A percentile compares a stretch with the other conserved stretches of the same genome.
These are phyloP conservation scores for Chiua virens DNA, from an alignment of 768 basidiomycete genomes.

Conservation along the genomic window DNA sequence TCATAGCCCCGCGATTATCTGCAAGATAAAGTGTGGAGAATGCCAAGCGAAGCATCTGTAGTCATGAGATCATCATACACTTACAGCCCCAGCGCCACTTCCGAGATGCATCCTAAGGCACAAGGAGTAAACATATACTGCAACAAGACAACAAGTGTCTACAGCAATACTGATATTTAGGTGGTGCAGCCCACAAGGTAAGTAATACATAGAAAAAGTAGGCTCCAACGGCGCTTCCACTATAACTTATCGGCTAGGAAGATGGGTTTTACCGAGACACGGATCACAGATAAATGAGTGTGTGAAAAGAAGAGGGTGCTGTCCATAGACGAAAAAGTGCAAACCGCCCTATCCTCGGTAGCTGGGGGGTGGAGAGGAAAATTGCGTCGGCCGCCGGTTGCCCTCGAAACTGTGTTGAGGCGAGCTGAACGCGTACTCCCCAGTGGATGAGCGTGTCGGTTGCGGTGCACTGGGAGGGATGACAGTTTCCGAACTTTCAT, in stretches of 20 bases:
- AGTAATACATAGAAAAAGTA: slow-evolving; percentile 18
- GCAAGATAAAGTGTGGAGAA: background rate
- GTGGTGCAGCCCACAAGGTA: slow-evolving; percentile 6
- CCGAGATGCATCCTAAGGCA: no score
- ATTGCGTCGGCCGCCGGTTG: background rate
- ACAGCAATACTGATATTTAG: slow-evolving; percentile 1
- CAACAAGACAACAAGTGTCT: no score
- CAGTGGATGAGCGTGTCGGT: slow-evolving; percentile 7
- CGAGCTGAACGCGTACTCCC: slow-evolving; percentile 25
- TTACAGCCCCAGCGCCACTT: background rate
- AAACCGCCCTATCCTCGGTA: slow-evolving; percentile 10
- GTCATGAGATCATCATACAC: slow-evolving; percentile 5
- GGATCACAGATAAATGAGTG: slow-evolving; percentile 3
- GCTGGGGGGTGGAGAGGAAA: slow-evolving; percentile 22
- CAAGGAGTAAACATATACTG: no score
- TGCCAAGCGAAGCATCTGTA: no score
- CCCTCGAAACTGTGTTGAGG: slow-evolving; percentile 26
- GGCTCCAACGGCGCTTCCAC: slow-evolving; percentile 4
- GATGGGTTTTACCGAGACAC: slow-evolving; percentile 1
- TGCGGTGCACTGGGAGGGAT: slow-evolving; percentile 11
- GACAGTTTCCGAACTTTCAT: slow-evolving; percentile 18
- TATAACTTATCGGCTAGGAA: slow-evolving; percentile 24
- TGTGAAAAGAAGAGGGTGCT: background rate
- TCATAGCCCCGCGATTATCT: slow-evolving; percentile 6
- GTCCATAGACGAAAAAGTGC: background rate